A percentile compares a stretch with the other conserved stretches of the same genome.
These are phyloP conservation scores for Mortierella claussenii DNA, from an alignment of 192 early-diverging fungal genomes.

Conservation along the genomic window DNA sequence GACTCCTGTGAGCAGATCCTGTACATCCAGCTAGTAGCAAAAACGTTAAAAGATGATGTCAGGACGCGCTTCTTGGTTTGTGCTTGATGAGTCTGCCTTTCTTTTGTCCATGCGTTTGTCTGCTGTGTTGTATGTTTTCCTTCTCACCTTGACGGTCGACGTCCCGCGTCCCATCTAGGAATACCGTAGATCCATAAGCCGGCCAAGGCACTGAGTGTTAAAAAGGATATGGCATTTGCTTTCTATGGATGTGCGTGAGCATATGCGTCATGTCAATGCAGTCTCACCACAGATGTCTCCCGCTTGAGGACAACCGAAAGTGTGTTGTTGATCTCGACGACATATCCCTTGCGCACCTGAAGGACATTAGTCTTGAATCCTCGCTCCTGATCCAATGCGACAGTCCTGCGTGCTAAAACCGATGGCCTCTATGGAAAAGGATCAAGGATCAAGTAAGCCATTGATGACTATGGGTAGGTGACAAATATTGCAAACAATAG, in stretches of 20 bases:
- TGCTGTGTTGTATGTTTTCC: neutral
- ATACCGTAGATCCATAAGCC: too few relatives aligned
- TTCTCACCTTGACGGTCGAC: constrained; percentile 33
- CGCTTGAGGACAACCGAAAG: constrained; percentile 74
- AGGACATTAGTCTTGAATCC: constrained; percentile 63
- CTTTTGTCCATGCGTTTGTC: neutral
- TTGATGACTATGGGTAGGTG: too few relatives aligned
- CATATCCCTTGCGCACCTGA: constrained; percentile 70
- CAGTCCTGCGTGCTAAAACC: neutral
- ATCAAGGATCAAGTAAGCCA: too few relatives aligned
- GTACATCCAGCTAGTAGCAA: constrained; percentile 68
- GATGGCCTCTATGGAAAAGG: constrained; percentile 10
- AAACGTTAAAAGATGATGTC: neutral
- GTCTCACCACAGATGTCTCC: constrained; percentile 68
- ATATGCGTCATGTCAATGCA: neutral
- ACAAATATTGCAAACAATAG: too few relatives aligned
- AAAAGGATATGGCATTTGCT: too few relatives aligned
- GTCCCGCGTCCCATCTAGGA: constrained; percentile 52
- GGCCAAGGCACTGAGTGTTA: too few relatives aligned
- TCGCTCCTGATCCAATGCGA: constrained; percentile 35
- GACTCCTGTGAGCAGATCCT: constrained; percentile 69
- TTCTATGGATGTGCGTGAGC: too few relatives aligned
- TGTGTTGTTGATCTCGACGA: constrained; percentile 73
- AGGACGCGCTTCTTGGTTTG: too few relatives aligned
- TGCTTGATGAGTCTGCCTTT: neutral